Evolutionary conservation across 2,329 filamentous ascomycete genomes (phyloP), one percentile per base, ranked within the genome.

Genomic region (Colletotrichum caudatum): DNA sequence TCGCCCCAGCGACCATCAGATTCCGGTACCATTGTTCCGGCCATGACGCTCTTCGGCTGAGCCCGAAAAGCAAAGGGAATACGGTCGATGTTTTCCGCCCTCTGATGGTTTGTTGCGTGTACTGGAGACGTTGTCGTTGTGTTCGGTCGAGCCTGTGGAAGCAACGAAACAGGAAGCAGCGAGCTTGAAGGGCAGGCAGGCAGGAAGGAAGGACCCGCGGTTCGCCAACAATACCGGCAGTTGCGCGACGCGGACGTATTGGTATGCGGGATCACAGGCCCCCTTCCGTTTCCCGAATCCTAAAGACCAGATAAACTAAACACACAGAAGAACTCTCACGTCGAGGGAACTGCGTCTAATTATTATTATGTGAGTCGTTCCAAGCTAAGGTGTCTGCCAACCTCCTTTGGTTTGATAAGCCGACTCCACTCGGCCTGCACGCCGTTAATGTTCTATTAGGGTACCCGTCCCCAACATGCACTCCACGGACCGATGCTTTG

Each of bases 1-100:
- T 77, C 76, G 12, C 76, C 76, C 76, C 76, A 77, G 57, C 76
- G 75, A 23, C 76, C 76, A 20, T 77, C 76, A 12, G 66, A 64
- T 16, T 66, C 51, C n/a, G 48, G 59, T 18, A 41, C 46, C 48
- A 33, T 16, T 7, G 26, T 7, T 23, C 14, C 50, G 5, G 56
- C 56, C 70, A 72, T 72, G 67, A 16, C 37, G 39, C 35, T 29
- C 9, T 3, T 39, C 5, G 3, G 20, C 23, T 26, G 62, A 57
- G 7, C 44, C 9, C 14, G 20, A 53, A 29, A 39, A 23, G 64
- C 20, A 7, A 39, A 4, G 20, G 33, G 20, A 4, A 62, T n/a
- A 1, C 6, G 18, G 44, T 3, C 11, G 20, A 20, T 44, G 41
- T 44, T 46, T 11, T 18, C 5, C 9, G 0, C 41, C 44, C 44